Conservation (phyloP, 805 yeast species). For the Candida wancherniae region DNA sequence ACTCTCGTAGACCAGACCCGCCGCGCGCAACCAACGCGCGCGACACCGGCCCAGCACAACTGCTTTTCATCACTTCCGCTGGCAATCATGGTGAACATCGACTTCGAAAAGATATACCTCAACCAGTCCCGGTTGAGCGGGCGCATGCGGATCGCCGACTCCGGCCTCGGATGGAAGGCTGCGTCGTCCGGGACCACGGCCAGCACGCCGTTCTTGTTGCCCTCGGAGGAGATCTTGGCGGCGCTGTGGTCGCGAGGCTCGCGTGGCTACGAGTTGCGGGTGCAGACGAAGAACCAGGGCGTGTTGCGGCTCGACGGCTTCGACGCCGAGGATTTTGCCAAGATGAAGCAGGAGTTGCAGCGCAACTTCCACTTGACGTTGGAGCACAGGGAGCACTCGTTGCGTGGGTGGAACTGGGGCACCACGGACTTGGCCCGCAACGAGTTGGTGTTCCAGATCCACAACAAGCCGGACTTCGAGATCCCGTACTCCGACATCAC, state of each 20-base stretch:
- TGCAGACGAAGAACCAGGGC: constrained; percentile 84
- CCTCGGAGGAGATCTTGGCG: constrained; percentile 77
- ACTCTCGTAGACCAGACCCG: too few relatives aligned
- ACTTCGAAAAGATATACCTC: constrained; percentile 85
- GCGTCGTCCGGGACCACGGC: constrained; percentile 45
- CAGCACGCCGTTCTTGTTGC: constrained; percentile 72
- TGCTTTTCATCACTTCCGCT: constrained; percentile 1
- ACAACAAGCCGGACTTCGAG: constrained; percentile 88
- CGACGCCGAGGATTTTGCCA: constrained; percentile 74
- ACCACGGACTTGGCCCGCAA: constrained; percentile 86
- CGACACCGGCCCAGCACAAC: too few relatives aligned
- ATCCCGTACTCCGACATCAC: constrained; percentile 75
- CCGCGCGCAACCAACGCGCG: too few relatives aligned
- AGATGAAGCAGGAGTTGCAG: constrained; percentile 78
- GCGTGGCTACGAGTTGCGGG: constrained; percentile 82
- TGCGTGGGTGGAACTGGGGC: constrained; percentile 99
- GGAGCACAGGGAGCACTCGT: constrained; percentile 84
- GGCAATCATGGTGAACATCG: constrained; percentile 50
- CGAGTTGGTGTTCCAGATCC: constrained; percentile 80
- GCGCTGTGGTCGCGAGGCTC: constrained; percentile 92
- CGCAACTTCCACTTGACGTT: constrained; percentile 66
- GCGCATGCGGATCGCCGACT: constrained; percentile 87
- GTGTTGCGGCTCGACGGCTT: constrained; percentile 90
- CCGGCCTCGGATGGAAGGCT: constrained; percentile 96
- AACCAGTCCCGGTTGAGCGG: constrained; percentile 84